Evolutionary conservation across 805 yeast genomes (phyloP).

Genomic region (Lipomyces sp.): DNA sequence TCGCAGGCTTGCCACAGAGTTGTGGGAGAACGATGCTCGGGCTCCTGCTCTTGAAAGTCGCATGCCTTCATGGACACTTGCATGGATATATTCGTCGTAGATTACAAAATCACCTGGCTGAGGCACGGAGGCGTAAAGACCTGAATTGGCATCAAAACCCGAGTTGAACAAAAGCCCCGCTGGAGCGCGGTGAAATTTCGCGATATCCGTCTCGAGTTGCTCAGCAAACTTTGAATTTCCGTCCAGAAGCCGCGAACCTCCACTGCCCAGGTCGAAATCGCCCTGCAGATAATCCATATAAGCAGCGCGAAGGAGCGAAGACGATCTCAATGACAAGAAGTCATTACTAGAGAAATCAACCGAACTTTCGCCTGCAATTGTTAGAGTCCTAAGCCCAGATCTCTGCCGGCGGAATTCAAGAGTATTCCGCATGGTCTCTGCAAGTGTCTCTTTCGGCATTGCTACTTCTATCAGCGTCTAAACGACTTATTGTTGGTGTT

Average conservation of each 20-base stretch:
- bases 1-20: slow-evolving; percentile 25
- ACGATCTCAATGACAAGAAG: slow-evolving; percentile 31
- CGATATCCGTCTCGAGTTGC: slow-evolving; percentile 32
- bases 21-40: slow-evolving; percentile 30
- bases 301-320: slow-evolving; percentile 14
- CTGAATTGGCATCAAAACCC: slow-evolving; percentile 40
- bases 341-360: slow-evolving; percentile 41
- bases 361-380: slow-evolving; percentile 12
- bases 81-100: slow-evolving; percentile 41
- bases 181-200: slow-evolving; percentile 36
- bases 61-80: slow-evolving; percentile 42
- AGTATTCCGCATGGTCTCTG: slow-evolving; percentile 1
- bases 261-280: slow-evolving; percentile 32
- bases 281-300: slow-evolving; percentile 23
- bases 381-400: slow-evolving; percentile 17
- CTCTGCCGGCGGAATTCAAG: slow-evolving; percentile 2
- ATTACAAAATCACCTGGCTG: slow-evolving; percentile 38
- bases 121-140: slow-evolving; percentile 38
- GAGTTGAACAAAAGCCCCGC: slow-evolving; percentile 39
- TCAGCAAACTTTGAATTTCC: slow-evolving; percentile 39
- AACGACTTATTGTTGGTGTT: background rate
- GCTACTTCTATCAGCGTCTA: background rate
- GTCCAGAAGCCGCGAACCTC: slow-evolving; percentile 41
- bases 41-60: slow-evolving; percentile 31
- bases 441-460: slow-evolving; percentile 2